phyloP scores from a whole-genome alignment of 108 stramenopile species.

The Conticribra guillardii region DNA sequence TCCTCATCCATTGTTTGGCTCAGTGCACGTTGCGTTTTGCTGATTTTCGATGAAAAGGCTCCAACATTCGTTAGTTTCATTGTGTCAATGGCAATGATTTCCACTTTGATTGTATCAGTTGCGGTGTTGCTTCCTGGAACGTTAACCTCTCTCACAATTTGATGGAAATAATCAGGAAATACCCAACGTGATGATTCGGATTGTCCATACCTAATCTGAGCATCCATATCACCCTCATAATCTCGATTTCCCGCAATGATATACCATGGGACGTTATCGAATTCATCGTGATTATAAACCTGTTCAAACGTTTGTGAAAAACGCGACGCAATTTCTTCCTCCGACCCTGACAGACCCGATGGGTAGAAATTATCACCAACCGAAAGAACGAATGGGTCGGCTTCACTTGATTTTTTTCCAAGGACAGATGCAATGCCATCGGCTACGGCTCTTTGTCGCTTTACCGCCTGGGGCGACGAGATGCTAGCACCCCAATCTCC shows the following conservation, averaged over 20 bases:
- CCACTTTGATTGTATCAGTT: constrained; percentile 2
- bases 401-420: constrained; percentile 1
- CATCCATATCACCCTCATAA: constrained; percentile 36
- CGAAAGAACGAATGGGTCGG: constrained; percentile 28
- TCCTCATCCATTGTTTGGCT: neutral
- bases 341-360: constrained; percentile 12
- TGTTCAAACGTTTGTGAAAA: constrained; percentile 28
- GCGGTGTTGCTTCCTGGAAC: neutral
- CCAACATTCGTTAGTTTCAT: constrained; percentile 15
- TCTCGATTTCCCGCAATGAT: constrained; percentile 47
- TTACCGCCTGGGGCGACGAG: constrained; percentile 14
- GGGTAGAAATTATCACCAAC: constrained; percentile 51
- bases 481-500: constrained; percentile 49
- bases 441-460: constrained; percentile 20
- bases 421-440: constrained; percentile 27
- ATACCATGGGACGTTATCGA: constrained; percentile 24
- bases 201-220: constrained; percentile 20
- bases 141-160: constrained; percentile 9
- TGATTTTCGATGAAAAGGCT: constrained; percentile 7
- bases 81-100: constrained; percentile 40
- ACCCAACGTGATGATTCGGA: constrained; percentile 4
- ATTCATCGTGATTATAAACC: constrained; percentile 21
- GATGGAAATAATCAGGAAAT: constrained; percentile 31
- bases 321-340: constrained; percentile 12
- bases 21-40: neutral